Conservation (phyloP, 306 rosid genomes). For the Fagus sylvatica region DNA sequence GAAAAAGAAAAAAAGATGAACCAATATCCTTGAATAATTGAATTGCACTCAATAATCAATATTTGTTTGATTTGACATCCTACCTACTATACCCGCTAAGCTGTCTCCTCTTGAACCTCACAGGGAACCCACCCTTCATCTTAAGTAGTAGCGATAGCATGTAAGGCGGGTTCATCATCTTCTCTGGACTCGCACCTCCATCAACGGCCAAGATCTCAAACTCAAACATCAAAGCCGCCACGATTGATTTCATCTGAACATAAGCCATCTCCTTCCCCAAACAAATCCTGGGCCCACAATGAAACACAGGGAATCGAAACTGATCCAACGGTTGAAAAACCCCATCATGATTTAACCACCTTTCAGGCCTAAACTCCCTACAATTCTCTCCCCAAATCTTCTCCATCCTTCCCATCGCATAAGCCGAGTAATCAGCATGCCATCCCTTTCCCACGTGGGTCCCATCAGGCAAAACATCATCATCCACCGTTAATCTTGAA, state of each 20-base stretch:
- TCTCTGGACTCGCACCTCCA: slow-evolving; percentile 14
- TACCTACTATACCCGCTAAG: too few relatives aligned
- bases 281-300: slow-evolving; percentile 33
- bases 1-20: too few relatives aligned
- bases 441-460: slow-evolving; percentile 17
- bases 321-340: slow-evolving; percentile 10
- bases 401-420: slow-evolving; percentile 33
- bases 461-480: slow-evolving; percentile 33
- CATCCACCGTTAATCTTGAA: slow-evolving; percentile 15
- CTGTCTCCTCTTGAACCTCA: slow-evolving; percentile 3
- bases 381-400: slow-evolving; percentile 30
- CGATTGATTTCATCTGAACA: slow-evolving; percentile 33
- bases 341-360: slow-evolving; percentile 27
- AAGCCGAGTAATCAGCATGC: slow-evolving; percentile 27
- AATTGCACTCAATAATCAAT: too few relatives aligned
- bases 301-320: slow-evolving; percentile 25
- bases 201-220: slow-evolving; percentile 16
- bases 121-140: slow-evolving; percentile 29
- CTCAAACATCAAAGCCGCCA: slow-evolving; percentile 21
- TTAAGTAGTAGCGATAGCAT: slow-evolving; percentile 3
- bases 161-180: slow-evolving; percentile 24
- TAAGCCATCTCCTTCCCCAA: slow-evolving; percentile 37
- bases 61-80: too few relatives aligned
- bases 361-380: slow-evolving; percentile 27
- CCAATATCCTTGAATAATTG: too few relatives aligned